Conservation (phyloP, 1,284 basidiomycete species). For the Coriolopsis trogii region DNA sequence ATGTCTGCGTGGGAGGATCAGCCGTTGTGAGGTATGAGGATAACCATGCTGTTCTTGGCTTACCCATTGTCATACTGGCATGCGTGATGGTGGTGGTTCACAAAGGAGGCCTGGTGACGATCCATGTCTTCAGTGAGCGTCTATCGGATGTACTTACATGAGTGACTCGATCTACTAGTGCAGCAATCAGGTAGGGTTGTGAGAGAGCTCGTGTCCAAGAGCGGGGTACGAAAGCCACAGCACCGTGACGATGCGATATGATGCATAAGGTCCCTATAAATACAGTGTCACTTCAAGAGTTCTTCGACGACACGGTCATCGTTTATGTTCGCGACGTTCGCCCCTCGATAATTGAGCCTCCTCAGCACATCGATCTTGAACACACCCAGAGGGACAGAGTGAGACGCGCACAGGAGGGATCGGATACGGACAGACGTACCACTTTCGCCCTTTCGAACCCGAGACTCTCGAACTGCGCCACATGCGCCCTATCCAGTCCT, state of each 20-base stretch:
- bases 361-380: slow-evolving; percentile 85
- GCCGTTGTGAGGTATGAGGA: not conserved
- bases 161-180: too few species aligned
- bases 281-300: slow-evolving; percentile 45
- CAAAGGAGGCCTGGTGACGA: too few species aligned
- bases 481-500: slow-evolving; percentile 72
- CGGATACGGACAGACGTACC: slow-evolving; percentile 49
- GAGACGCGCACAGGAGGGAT: not conserved
- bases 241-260: not conserved
- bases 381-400: not conserved
- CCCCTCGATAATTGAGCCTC: slow-evolving; percentile 89
- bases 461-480: slow-evolving; percentile 71
- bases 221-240: too few species aligned
- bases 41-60: not conserved
- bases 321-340: slow-evolving; percentile 60
- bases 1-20: slow-evolving; percentile 8
- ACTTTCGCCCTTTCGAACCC: slow-evolving; percentile 80
- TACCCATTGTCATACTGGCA: too few species aligned
- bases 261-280: not conserved
- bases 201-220: not conserved
- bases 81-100: too few species aligned
- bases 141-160: too few species aligned
- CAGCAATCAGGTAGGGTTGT: too few species aligned
- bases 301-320: slow-evolving; percentile 65
- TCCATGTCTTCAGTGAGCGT: too few species aligned